Base-by-base conservation (phyloP, 1,139 yeast species). In the Candida mesenterica region DNA sequence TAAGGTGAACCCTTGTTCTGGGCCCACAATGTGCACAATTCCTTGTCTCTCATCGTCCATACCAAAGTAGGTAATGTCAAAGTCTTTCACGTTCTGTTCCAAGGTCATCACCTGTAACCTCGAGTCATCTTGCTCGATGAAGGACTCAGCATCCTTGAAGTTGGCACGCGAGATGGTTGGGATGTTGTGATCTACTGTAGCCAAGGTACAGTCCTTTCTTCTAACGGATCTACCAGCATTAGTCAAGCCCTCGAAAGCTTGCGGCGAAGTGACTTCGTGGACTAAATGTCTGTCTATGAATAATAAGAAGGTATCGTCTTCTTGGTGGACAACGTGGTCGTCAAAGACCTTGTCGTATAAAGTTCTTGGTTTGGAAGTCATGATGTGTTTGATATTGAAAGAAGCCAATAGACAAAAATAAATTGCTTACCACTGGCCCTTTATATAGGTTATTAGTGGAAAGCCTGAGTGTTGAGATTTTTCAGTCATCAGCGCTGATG, bases 241-340 rank as follows among this genome's bases (percentile, higher is more conserved):
- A 48, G 74, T 76, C 52, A 92, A 76, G 28, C 97, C 97, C 67
- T 92, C 98, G 57, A 92, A 92, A 7, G 98, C 98, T 65, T 92
- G 98, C 23, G 98, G 98, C 24, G 97, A 89, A 1, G 98, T 92
- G 37, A 92, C 98, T 67, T 92, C 98, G 61, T 92, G 98, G 39
- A 92, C 96, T 51, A 92, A 73, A 61, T 92, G 98, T 65, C 98
- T 86, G 65, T 92, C 98, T 44, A 92, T 90, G 62, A 86, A 92
- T 45, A 92, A 66, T 49, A 92, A 73, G 56, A 76, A 82, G 10
- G 96, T 88, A 24, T 88, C 80, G 36, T 86, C 92, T 53, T 89
- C 96, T 56, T 77, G 70, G 64, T 89, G 92, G 49, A 92, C 97
- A 38, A 90, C 68, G 59, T 92, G 97, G 74, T 86, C 97, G 46